phyloP scores from a whole-genome alignment of 495 filamentous ascomycete genomes.

The Penicillium manginii region DNA sequence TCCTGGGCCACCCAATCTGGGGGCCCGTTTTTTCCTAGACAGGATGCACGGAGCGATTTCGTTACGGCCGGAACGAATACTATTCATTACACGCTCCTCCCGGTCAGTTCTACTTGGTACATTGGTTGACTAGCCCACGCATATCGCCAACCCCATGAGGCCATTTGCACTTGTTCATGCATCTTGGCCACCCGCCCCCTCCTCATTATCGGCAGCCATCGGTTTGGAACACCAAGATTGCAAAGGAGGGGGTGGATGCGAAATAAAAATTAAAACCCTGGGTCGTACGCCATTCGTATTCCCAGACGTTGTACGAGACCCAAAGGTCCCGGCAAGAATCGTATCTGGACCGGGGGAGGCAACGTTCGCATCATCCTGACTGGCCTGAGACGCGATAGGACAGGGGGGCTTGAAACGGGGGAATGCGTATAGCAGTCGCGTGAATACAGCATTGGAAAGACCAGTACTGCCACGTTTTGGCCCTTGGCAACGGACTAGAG shows the following conservation, averaged over 20 bases:
- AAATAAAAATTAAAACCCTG: slow-evolving; percentile 6
- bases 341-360: slow-evolving; percentile 15
- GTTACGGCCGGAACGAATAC: neutral
- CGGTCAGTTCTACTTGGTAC: slow-evolving; percentile 11
- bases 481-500: slow-evolving; percentile 33
- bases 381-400: slow-evolving; percentile 19
- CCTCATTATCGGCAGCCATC: neutral
- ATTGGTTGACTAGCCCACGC: slow-evolving; percentile 8
- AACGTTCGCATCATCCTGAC: slow-evolving; percentile 22
- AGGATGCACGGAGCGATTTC: slow-evolving; percentile 4
- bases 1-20: slow-evolving; percentile 20
- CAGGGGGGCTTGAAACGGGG: slow-evolving; percentile 17
- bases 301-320: slow-evolving; percentile 3
- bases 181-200: neutral
- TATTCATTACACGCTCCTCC: neutral
- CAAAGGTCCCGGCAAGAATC: neutral
- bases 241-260: slow-evolving; percentile 12
- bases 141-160: neutral
- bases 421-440: slow-evolving; percentile 5
- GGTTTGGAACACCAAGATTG: neutral
- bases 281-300: slow-evolving; percentile 11
- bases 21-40: slow-evolving; percentile 21
- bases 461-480: neutral
- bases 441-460: slow-evolving; percentile 1
- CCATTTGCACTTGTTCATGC: neutral